These are phyloP conservation scores for Pseudogymnoascus sp. DNA, from an alignment of 2,329 filamentous ascomycete species.

Conservation along the genomic window DNA sequence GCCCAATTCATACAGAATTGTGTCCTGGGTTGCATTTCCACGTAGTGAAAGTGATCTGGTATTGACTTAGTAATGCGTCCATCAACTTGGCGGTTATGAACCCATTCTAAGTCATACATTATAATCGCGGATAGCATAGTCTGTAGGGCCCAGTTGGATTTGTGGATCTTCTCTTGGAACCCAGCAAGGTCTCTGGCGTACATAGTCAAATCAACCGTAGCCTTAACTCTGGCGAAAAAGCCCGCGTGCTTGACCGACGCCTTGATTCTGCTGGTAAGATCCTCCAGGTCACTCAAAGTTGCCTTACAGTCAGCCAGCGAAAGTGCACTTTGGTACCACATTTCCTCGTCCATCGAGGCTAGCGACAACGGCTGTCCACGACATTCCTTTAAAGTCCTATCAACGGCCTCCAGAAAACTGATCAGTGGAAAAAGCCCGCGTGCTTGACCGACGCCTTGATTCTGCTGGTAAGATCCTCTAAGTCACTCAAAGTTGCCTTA, in stretches of 20 bases:
- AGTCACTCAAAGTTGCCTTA: conserved; percentile 10
- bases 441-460: conserved; percentile 12
- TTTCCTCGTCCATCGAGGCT: conserved; percentile 16
- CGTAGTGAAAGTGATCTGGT: conserved; percentile 15
- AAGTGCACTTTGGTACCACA: conserved; percentile 21
- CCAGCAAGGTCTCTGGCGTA: conserved; percentile 16
- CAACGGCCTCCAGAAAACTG: conserved; percentile 17
- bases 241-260: neutral
- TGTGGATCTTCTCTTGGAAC: conserved; percentile 23
- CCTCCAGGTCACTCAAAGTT: conserved; percentile 13
- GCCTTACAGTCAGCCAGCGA: conserved; percentile 16
- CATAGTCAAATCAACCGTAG: conserved; percentile 15
- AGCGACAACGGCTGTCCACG: conserved; percentile 16
- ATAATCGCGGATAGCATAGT: conserved; percentile 23
- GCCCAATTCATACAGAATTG: conserved; percentile 17
- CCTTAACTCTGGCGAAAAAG: conserved; percentile 10
- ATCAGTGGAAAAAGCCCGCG: neutral
- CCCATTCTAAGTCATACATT: conserved; percentile 13
- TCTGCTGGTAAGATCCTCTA: conserved; percentile 16
- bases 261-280: conserved; percentile 17
- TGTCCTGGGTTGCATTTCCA: conserved; percentile 15
- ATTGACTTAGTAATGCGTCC: neutral
- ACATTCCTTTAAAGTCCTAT: conserved; percentile 18
- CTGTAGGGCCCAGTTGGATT: conserved; percentile 24
- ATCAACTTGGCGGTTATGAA: neutral